Conservation (phyloP, 805 yeast species). For the Saccharomycopsis fodiens region DNA sequence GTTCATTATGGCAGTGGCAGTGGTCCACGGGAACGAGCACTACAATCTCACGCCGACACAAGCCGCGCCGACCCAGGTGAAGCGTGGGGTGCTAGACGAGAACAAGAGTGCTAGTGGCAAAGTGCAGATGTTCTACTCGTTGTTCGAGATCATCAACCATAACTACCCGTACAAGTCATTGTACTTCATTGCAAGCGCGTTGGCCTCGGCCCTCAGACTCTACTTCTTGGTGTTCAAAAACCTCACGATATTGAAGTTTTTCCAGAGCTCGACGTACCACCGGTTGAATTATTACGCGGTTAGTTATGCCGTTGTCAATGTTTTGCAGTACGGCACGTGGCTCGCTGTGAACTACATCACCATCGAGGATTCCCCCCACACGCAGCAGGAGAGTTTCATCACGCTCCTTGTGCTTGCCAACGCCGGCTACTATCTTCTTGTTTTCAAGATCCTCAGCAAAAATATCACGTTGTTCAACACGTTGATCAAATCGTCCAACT, state of each 20-base stretch:
- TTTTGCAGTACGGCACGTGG: slow-evolving; percentile 9
- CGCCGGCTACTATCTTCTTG: slow-evolving; percentile 4
- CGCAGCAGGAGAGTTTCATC: slow-evolving; percentile 13
- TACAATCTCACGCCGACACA: slow-evolving; percentile 6
- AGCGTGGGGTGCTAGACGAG: neutral
- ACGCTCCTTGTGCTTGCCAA: slow-evolving; percentile 6
- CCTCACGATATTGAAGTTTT: slow-evolving; percentile 3
- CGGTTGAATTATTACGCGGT: slow-evolving; percentile 1
- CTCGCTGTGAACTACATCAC: slow-evolving; percentile 7
- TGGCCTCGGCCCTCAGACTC: slow-evolving; percentile 9
- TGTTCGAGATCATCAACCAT: slow-evolving; percentile 18
- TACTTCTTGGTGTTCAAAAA: neutral
- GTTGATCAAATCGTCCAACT: slow-evolving; percentile 14
- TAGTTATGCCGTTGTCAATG: neutral
- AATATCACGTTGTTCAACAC: slow-evolving; percentile 12
- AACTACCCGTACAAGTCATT: slow-evolving; percentile 14
- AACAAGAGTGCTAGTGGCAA: slow-evolving; percentile 3
- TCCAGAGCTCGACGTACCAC: slow-evolving; percentile 3
- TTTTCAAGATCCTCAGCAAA: slow-evolving; percentile 12
- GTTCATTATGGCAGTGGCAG: slow-evolving; percentile 5
- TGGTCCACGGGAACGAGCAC: slow-evolving; percentile 3
- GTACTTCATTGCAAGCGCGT: slow-evolving; percentile 6
- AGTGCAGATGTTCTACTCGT: slow-evolving; percentile 10
- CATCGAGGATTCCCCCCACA: slow-evolving; percentile 16
- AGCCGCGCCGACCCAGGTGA: neutral